Evolutionary conservation across 495 filamentous ascomycete genomes (phyloP).

Genomic region (Penicillium egyptiacum): DNA sequence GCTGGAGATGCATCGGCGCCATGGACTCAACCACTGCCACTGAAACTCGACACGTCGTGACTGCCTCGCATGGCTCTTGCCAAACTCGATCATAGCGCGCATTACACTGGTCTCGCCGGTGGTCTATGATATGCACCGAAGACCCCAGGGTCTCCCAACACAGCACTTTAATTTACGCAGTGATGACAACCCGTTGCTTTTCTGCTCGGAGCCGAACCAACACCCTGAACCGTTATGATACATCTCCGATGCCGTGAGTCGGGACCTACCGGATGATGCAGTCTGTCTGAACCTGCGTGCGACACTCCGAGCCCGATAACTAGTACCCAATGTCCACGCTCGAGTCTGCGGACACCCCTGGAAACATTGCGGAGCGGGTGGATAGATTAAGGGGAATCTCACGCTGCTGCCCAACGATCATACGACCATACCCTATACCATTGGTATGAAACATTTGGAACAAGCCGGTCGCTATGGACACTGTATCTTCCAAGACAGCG

Average conservation of each 20-base stretch:
- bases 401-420: neutral
- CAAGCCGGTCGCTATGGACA: neutral
- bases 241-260: neutral
- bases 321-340: neutral
- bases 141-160: neutral
- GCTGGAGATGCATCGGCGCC: neutral
- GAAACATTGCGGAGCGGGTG: neutral
- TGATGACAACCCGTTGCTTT: neutral
- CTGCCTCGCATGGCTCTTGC: neutral
- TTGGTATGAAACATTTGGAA: neutral
- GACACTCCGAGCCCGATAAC: neutral
- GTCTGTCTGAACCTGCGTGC: neutral
- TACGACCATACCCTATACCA: neutral
- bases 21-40: neutral
- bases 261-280: neutral
- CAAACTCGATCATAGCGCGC: neutral
- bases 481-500: neutral
- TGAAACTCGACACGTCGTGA: neutral
- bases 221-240: neutral
- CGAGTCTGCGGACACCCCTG: neutral
- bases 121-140: neutral
- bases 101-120: neutral
- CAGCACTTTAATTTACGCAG: neutral
- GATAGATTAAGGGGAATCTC: neutral
- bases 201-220: neutral